Base-by-base conservation (phyloP, 371 early-diverging fungal genomes). In the Quaeritorhiza haematococci region DNA sequence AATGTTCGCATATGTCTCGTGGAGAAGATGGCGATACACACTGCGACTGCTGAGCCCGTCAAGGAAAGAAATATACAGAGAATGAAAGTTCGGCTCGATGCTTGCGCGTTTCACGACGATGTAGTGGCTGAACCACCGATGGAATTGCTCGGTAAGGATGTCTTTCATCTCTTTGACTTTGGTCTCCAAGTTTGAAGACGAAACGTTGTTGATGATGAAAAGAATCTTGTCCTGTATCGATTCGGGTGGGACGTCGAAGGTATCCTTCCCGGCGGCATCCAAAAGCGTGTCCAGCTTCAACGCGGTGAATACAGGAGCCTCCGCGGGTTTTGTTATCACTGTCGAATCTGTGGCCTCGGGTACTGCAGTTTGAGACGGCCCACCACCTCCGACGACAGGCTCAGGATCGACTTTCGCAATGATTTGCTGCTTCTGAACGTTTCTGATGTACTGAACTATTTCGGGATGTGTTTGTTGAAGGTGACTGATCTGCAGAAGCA, bases 181-280 rank as follows among this genome's bases (percentile, higher is more conserved):
- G 15, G 69, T 66, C 1, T 82, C 87, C n/a, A 97, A 61, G 62
- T 96, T 98, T 58, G 80, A 85, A 33, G 75, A 77, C 27, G 95
- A 87, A 19, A 98, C 72, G 62, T 98, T 98, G 74, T 98, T 98
- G 64, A 98, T 84, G 27, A 91, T 90, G 68, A 98, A 98, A 42
- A 94, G 79, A 33, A 98, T 88, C 74, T 91, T 92, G 64, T 97
- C 97, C 67, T 91, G 88, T 3, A 83, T 77, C 2, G 74, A 75
- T 67, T 92, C 91, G 27, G 73, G 61, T 0, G 96, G 80, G 3
- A 70, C 64, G 53, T 72, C 71, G 27, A 51, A 65, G 0, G 30
- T 24, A 30, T 58, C 67, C 27, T 61, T 41, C 19, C 56, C 59
- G 8, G 62, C 59, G 15, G 59, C 62, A 43, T 68, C 64, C 33